A percentile compares a stretch with the other conserved stretches of the same genome.
Evolutionary conservation across 1,139 yeast species (phyloP).

Genomic region (Protomyces gravidus): DNA sequence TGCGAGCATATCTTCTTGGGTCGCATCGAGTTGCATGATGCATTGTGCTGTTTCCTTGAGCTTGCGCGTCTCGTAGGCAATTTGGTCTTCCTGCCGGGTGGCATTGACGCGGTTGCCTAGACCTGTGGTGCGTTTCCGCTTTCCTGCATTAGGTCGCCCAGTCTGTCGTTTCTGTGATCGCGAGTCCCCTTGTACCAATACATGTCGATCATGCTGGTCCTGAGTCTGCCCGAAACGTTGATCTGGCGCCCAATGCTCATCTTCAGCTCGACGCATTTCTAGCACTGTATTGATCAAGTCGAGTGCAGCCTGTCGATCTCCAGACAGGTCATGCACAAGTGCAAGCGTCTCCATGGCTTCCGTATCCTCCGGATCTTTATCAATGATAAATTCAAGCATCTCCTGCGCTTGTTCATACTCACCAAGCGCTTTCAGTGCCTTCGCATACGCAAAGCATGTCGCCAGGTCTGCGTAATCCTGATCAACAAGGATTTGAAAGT

Average conservation of each 20-base stretch:
- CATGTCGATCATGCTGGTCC: neutral
- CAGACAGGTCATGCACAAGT: slow-evolving; percentile 67
- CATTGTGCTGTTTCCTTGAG: slow-evolving; percentile 23
- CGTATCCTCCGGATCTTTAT: slow-evolving; percentile 57
- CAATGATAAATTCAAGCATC: slow-evolving; percentile 57
- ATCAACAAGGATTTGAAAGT: slow-evolving; percentile 53
- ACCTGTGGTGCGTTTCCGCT: slow-evolving; percentile 8
- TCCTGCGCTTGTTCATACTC: slow-evolving; percentile 65
- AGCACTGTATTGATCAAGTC: slow-evolving; percentile 51
- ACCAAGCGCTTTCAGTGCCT: slow-evolving; percentile 70
- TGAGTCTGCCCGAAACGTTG: slow-evolving; percentile 8
- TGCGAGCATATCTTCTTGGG: slow-evolving; percentile 51
- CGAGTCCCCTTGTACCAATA: neutral
- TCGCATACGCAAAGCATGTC: slow-evolving; percentile 60
- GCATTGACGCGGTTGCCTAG: neutral
- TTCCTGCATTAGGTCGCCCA: slow-evolving; percentile 5
- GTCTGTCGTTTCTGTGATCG: neutral
- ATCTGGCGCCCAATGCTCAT: slow-evolving; percentile 34
- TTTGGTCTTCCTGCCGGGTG: slow-evolving; percentile 3
- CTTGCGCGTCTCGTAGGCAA: slow-evolving; percentile 25
- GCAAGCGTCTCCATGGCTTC: slow-evolving; percentile 76
- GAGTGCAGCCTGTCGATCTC: slow-evolving; percentile 60
- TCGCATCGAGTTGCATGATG: slow-evolving; percentile 52
- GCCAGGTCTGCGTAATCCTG: slow-evolving; percentile 41
- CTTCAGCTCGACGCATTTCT: slow-evolving; percentile 27